These are phyloP conservation scores for Colletotrichum sp. DNA, from an alignment of 2,329 filamentous ascomycete species.

Conservation along the genomic window DNA sequence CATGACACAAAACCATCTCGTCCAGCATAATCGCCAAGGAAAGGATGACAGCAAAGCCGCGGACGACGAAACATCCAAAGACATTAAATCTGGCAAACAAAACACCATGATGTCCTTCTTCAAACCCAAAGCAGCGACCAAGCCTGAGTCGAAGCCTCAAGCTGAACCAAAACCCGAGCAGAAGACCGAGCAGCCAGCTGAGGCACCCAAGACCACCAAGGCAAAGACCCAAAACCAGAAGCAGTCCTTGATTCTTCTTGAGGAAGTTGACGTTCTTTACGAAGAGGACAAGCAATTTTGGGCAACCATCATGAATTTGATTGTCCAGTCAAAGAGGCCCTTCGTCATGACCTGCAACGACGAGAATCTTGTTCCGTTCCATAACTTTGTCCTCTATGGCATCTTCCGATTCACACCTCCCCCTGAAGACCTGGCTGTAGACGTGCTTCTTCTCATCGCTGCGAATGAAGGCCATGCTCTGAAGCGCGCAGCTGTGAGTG, in stretches of 20 bases:
- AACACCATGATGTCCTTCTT: conserved; percentile 85
- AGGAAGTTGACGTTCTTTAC: conserved; percentile 93
- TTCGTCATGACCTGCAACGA: conserved; percentile 97
- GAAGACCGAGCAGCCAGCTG: not conserved
- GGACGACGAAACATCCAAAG: conserved; percentile 56
- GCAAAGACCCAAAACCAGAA: conserved; percentile 66
- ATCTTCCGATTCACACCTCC: conserved; percentile 79
- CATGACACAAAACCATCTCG: conserved; percentile 95
- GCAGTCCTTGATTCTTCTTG: conserved; percentile 91
- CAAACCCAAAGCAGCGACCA: conserved; percentile 53
- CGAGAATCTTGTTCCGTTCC: conserved; percentile 78
- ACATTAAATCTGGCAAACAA: conserved; percentile 73
- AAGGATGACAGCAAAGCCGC: conserved; percentile 33
- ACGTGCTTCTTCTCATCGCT: conserved; percentile 82
- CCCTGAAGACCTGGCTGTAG: conserved; percentile 70
- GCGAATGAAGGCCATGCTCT: conserved; percentile 90
- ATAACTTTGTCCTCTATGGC: conserved; percentile 79
- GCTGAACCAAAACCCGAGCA: conserved; percentile 24
- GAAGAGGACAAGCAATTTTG: conserved; percentile 97
- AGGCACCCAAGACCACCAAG: not conserved
- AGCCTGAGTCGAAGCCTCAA: conserved; percentile 23
- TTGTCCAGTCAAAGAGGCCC: conserved; percentile 84
- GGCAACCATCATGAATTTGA: conserved; percentile 78
- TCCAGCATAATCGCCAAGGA: conserved; percentile 55
- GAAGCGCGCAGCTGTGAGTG: conserved; percentile 66